Percentiles rank a stretch among this genome's conserved stretches.
Conservation (phyloP, 768 basidiomycete genomes). For the Piloderma croceum region DNA sequence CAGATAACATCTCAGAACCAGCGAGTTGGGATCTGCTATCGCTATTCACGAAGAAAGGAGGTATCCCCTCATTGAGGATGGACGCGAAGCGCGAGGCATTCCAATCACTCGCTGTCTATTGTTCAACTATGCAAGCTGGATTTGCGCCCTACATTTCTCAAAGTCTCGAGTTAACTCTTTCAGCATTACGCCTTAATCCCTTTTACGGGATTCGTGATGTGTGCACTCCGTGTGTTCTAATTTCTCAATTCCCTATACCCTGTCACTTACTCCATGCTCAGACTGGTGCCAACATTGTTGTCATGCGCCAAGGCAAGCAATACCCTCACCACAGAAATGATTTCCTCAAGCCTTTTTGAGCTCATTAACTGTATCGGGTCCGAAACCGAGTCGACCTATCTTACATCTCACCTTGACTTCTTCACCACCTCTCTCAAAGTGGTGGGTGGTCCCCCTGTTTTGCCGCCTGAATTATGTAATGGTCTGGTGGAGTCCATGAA, state of each 20-base stretch:
- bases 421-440: constrained; percentile 57
- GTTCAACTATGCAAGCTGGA: constrained; percentile 55
- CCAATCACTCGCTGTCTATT: constrained; percentile 80
- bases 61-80: constrained; percentile 72
- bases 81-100: constrained; percentile 88
- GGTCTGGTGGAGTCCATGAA: constrained; percentile 66
- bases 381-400: constrained; percentile 74
- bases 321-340: constrained; percentile 63
- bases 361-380: constrained; percentile 55
- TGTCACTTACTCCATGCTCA: constrained; percentile 20
- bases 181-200: constrained; percentile 69
- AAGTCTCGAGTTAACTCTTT: constrained; percentile 65
- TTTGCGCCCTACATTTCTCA: constrained; percentile 74
- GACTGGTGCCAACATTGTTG: constrained; percentile 68
- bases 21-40: constrained; percentile 80
- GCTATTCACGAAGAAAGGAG: constrained; percentile 74
- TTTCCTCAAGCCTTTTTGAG: constrained; percentile 60
- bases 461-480: constrained; percentile 48
- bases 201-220: constrained; percentile 83
- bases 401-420: constrained; percentile 70
- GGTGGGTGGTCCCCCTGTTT: constrained; percentile 46
- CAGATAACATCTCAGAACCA: constrained; percentile 46
- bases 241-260: neutral
- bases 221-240: constrained; percentile 56
- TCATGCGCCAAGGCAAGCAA: constrained; percentile 60